Conservation (phyloP, 805 yeast genomes). For the Cyberlindnera suaveolens region DNA sequence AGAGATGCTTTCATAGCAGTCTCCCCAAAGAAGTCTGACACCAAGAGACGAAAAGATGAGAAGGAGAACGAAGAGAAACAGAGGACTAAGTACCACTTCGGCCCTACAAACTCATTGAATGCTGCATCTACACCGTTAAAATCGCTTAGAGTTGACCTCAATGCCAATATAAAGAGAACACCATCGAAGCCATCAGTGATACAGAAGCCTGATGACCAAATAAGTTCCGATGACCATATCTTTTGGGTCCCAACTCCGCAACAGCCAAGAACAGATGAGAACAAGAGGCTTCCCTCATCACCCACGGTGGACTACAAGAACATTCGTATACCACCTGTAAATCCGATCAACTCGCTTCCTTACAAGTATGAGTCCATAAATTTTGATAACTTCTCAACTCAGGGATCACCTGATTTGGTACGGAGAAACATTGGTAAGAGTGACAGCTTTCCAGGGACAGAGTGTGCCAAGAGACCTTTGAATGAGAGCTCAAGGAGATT, state of each 20-base stretch:
- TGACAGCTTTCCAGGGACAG: slow-evolving; percentile 9
- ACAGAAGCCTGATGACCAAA: slow-evolving; percentile 5
- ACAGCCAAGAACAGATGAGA: slow-evolving; percentile 4
- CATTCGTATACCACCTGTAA: slow-evolving; percentile 10
- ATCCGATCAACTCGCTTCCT: slow-evolving; percentile 13
- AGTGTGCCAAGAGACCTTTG: slow-evolving; percentile 1
- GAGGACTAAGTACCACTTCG: slow-evolving; percentile 10
- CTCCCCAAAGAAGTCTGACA: neutral
- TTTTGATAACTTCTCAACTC: slow-evolving; percentile 17
- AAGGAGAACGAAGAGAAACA: slow-evolving; percentile 7
- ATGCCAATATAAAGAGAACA: neutral
- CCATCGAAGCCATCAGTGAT: slow-evolving; percentile 4
- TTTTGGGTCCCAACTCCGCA: slow-evolving; percentile 25
- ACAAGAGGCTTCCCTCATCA: slow-evolving; percentile 17
- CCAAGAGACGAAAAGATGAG: slow-evolving; percentile 10
- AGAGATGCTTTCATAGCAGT: neutral
- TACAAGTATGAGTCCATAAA: slow-evolving; percentile 15
- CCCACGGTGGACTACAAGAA: slow-evolving; percentile 13
- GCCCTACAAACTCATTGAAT: slow-evolving; percentile 7
- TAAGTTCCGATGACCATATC: slow-evolving; percentile 23
- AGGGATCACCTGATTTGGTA: slow-evolving; percentile 13
- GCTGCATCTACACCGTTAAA: slow-evolving; percentile 5
- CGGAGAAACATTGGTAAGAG: slow-evolving; percentile 4
- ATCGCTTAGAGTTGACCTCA: neutral
- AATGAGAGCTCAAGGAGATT: slow-evolving; percentile 4